Percentiles rank a stretch among this genome's conserved stretches.
These are phyloP conservation scores for Cladobotryum mycophilum DNA, from an alignment of 2,329 filamentous ascomycete species.

Conservation along the genomic window DNA sequence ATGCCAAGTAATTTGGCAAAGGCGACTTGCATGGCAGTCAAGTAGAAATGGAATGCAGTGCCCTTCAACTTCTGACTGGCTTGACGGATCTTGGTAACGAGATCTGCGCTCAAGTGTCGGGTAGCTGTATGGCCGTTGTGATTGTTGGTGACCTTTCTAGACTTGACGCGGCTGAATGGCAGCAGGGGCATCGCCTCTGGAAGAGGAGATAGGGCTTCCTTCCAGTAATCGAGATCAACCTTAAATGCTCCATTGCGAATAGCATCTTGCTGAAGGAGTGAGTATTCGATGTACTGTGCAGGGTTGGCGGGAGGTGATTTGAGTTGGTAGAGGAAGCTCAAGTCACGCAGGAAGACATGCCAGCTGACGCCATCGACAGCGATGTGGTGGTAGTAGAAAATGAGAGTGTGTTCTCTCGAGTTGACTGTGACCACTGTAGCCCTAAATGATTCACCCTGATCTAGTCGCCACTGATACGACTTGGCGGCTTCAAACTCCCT, in stretches of 20 bases:
- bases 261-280: background rate
- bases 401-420: constrained; percentile 29
- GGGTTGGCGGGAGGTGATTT: constrained; percentile 4
- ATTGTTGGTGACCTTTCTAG: background rate
- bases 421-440: constrained; percentile 29
- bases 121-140: too few relatives aligned
- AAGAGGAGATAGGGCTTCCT: background rate
- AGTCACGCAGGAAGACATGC: constrained; percentile 36
- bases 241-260: background rate
- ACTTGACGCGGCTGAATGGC: background rate
- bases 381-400: constrained; percentile 45
- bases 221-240: background rate
- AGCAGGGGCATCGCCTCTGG: background rate
- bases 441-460: constrained; percentile 26
- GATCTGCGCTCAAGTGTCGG: background rate
- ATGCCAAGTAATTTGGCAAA: constrained; percentile 16
- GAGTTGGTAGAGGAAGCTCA: constrained; percentile 38
- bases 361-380: constrained; percentile 43
- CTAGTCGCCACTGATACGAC: constrained; percentile 31
- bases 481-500: constrained; percentile 5
- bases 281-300: background rate
- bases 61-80: constrained; percentile 13
- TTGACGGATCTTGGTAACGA: constrained; percentile 10
- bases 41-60: constrained; percentile 40
- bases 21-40: constrained; percentile 34